Evolutionary conservation across 768 basidiomycete species (phyloP), one percentile per base, ranked within the genome.

Genomic region (Termitomyces heimii): DNA sequence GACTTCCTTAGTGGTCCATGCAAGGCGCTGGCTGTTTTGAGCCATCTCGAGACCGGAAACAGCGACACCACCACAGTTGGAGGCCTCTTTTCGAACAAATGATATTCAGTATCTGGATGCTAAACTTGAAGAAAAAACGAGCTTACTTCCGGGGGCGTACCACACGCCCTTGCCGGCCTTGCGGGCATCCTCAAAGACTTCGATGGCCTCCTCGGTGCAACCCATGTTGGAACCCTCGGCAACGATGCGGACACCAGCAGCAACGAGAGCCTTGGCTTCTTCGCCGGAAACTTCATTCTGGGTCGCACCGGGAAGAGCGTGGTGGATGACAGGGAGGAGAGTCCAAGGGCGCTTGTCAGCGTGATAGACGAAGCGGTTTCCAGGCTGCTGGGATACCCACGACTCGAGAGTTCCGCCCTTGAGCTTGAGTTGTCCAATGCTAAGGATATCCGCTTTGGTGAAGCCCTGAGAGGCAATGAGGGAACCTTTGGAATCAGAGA

Each of bases 141-240:
- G 70, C 77, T 62, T 64, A 81, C 85, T 90, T 58, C 87, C 87
- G 54, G 88, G 87, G 13, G 85, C 86, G 71, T 88, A 89, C 84
- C 84, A 89, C 52, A 82, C 73, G 57, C 79, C 75, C 48, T 70
- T 70, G 49, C 79, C 77, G 29, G 75, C 65, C 63, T 75, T 77
- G 55, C 88, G 82, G 32, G 81, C 77, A 5, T 71, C 70, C 74
- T 90, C 88, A 68, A 88, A 89, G 58, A 88, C 75, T 54, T 84
- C 80, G 67, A 90, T 82, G 52, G 87, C 88, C 65, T 86, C 86
- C 64, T 80, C 74, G 4, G 86, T 88, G 71, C 81, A 87, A 46
- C 86, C 86, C 85, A 88, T 88, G 76, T 87, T 88, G 61, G 83
- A 85, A 31, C 88, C 88, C 69, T 90, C 87, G 53, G 88, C 87